A percentile compares a stretch with the other conserved stretches of the same genome.
Conservation (phyloP, 2,329 filamentous ascomycete genomes). For the Alternaria rosae region DNA sequence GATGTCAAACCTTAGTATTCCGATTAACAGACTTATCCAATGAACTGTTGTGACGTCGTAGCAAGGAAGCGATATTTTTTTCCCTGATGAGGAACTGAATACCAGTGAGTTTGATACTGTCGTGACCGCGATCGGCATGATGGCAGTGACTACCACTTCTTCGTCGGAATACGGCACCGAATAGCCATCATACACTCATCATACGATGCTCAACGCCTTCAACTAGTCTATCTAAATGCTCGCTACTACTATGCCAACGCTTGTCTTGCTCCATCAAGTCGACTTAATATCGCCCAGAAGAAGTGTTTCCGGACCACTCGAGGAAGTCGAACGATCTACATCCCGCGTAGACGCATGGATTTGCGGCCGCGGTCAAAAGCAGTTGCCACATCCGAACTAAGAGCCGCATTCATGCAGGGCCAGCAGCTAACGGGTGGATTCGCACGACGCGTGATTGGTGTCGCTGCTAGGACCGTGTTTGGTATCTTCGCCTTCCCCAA, state of each 20-base stretch:
- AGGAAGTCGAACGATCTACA: background rate
- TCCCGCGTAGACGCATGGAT: constrained; percentile 1
- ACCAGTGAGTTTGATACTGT: background rate
- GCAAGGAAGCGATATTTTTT: background rate
- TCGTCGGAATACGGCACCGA: background rate
- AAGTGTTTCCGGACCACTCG: constrained; percentile 7
- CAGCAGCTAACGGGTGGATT: constrained; percentile 7
- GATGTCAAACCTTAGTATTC: background rate
- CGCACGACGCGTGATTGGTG: constrained; percentile 7
- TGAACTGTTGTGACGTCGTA: background rate
- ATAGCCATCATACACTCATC: background rate
- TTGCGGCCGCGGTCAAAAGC: constrained; percentile 13
- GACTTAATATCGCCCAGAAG: constrained; percentile 14
- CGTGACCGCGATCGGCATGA: background rate
- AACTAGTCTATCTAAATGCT: background rate
- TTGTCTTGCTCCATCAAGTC: background rate
- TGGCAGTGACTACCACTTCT: background rate
- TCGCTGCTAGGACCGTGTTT: background rate
- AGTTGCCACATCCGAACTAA: constrained; percentile 4
- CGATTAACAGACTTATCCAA: background rate
- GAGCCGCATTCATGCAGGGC: constrained; percentile 9
- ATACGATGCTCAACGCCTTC: background rate
- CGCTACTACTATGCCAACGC: background rate
- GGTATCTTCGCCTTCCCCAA: background rate
- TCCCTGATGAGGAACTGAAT: background rate